A percentile compares a stretch with the other conserved stretches of the same genome.
Evolutionary conservation across 441 rosid species (phyloP).

Genomic region (Erodium chrysanthum): DNA sequence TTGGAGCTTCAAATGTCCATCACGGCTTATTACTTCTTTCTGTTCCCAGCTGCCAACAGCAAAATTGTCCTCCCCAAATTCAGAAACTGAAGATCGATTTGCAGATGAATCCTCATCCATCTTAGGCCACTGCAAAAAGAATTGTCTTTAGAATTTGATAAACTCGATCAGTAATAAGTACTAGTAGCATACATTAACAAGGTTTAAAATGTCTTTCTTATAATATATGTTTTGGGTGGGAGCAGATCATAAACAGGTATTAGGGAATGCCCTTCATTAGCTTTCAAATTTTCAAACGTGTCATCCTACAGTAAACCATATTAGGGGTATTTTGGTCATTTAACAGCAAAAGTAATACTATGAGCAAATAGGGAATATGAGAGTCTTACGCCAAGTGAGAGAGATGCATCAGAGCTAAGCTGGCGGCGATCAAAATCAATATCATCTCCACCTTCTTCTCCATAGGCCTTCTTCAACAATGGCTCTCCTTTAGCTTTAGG

Average conservation of each 20-base stretch:
- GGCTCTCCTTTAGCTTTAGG: conserved; percentile 84
- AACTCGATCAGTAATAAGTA: not conserved
- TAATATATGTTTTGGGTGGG: no score
- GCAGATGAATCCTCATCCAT: conserved; percentile 46
- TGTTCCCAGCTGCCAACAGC: conserved; percentile 75
- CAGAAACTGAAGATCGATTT: conserved; percentile 53
- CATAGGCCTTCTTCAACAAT: conserved; percentile 67
- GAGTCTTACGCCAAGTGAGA: conserved; percentile 43
- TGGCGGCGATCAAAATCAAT: conserved; percentile 85
- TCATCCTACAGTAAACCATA: no score
- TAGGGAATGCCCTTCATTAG: no score
- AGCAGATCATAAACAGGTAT: no score
- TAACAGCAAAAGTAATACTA: no score
- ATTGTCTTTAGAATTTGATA: not conserved
- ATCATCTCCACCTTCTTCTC: conserved; percentile 92
- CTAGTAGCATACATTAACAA: no score
- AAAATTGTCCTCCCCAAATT: conserved; percentile 78
- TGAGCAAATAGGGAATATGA: not conserved
- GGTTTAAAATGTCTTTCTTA: no score
- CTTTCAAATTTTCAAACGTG: no score
- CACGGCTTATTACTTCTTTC: conserved; percentile 66
- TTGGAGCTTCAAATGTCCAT: conserved; percentile 69
- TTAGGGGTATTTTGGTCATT: no score
- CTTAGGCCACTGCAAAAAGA: conserved; percentile 50
- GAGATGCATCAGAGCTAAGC: conserved; percentile 65